Base-by-base conservation (phyloP, 1,284 basidiomycete species). In the Malassezia caprae region DNA sequence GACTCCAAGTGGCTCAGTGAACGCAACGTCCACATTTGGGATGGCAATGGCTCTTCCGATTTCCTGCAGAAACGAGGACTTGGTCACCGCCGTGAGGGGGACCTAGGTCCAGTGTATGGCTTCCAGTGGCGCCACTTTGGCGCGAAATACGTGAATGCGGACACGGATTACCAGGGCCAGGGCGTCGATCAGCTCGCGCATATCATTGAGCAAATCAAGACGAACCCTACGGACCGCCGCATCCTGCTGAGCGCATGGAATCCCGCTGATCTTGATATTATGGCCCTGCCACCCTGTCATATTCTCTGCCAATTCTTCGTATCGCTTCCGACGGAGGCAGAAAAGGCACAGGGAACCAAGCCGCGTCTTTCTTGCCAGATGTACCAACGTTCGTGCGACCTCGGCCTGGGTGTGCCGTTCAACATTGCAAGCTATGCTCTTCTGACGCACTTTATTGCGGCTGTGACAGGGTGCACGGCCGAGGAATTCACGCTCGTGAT, bases 41-140 rank as follows among this genome's bases (percentile, higher is more conserved):
- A 96, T 72, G 91, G 90, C 0, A 98, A 98, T 66, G 93, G 90
- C 7, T 87, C 85, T 11, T 82, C 84, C 60, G 85, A 83, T 58
- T 98, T 93, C 67, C 77, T 98, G 32, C 87, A 90, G 67, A 81
- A 81, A 54, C 80, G 89, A 17, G 91, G 93, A 0, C 77, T 98
- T 17, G 79, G 79, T 0, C 84, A 93, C 68, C 79, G 90, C n/a
- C 78, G 86, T 2, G 86, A 89, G 70, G 94, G 93, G 7, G 93
- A 96, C 74, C 77, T 98, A 1, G 93, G 93, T 0, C 93, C 94
- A 0, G 89, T 98, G 1, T 98, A 98, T 73, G 93, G 93, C 0
- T 98, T 98, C 75, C 93, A 98, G 70, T 98, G 94, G 93, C 80
- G 93, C 51, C 91, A 96, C 75, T 98, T 96, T 76, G 93, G 94